Evolutionary conservation across 78 protist species (phyloP).

Genomic region (Dictyostelium intermedium): DNA sequence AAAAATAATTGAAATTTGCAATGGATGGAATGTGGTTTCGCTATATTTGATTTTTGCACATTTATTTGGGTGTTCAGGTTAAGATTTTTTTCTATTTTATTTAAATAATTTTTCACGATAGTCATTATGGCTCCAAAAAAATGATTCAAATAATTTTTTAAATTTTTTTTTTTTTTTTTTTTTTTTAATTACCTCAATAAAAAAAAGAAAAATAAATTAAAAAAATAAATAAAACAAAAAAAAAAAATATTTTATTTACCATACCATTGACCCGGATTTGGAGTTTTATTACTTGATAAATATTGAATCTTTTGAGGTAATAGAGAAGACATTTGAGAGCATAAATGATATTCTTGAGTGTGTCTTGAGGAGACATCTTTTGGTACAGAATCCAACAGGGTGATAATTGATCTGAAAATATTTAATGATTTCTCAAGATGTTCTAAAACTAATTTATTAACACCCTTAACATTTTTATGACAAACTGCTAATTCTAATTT

Average conservation of each 20-base stretch:
- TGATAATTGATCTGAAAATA: not conserved
- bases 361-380: not conserved
- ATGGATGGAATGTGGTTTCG: too few species aligned
- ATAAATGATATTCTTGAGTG: not conserved
- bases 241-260: not conserved
- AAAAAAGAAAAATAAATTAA: too few species aligned
- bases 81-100: too few species aligned
- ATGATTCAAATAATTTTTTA: too few species aligned
- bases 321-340: not conserved
- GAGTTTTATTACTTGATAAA: not conserved
- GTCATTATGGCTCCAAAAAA: too few species aligned
- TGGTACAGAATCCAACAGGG: not conserved
- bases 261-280: not conserved
- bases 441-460: constrained; percentile 4
- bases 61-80: too few species aligned
- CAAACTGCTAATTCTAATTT: not conserved
- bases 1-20: too few species aligned
- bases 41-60: too few species aligned
- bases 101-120: too few species aligned
- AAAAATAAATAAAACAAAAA: not conserved
- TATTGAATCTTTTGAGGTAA: constrained; percentile 14
- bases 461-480: constrained; percentile 38
- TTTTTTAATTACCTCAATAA: too few species aligned
- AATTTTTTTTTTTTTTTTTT: too few species aligned
- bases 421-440: not conserved